phyloP scores from a whole-genome alignment of 2,329 filamentous ascomycete genomes.

The Nemania sp. region DNA sequence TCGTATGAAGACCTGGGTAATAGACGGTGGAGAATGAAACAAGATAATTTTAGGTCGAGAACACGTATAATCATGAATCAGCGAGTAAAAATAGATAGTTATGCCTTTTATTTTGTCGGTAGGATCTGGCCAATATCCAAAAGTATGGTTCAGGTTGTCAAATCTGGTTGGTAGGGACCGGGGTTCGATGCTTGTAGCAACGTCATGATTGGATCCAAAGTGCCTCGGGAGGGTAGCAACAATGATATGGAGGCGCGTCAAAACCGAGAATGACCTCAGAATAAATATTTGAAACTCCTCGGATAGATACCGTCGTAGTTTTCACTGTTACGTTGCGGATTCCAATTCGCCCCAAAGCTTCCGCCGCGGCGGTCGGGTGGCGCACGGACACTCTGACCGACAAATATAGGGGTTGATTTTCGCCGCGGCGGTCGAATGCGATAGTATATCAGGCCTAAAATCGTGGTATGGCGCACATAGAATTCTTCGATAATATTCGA shows the following conservation, averaged over 20 bases:
- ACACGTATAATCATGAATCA: background rate
- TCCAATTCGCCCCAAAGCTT: background rate
- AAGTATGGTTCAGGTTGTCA: background rate
- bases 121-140: background rate
- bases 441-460: background rate
- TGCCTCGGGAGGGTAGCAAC: background rate
- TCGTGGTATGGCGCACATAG: background rate
- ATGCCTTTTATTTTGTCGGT: background rate
- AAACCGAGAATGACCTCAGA: background rate
- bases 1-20: background rate
- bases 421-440: conserved; percentile 36
- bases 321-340: background rate
- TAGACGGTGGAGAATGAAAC: background rate
- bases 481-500: background rate
- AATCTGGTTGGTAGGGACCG: background rate
- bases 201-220: background rate
- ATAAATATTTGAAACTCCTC: background rate
- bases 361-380: conserved; percentile 28
- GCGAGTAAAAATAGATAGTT: background rate
- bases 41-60: background rate
- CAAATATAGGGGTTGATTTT: background rate
- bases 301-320: background rate
- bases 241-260: background rate
- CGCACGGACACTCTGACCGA: background rate
- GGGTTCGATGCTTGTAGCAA: background rate